A percentile compares a stretch with the other conserved stretches of the same genome.
These are phyloP conservation scores for Psilocybe azurescens DNA, from an alignment of 768 basidiomycete genomes.

Conservation along the genomic window DNA sequence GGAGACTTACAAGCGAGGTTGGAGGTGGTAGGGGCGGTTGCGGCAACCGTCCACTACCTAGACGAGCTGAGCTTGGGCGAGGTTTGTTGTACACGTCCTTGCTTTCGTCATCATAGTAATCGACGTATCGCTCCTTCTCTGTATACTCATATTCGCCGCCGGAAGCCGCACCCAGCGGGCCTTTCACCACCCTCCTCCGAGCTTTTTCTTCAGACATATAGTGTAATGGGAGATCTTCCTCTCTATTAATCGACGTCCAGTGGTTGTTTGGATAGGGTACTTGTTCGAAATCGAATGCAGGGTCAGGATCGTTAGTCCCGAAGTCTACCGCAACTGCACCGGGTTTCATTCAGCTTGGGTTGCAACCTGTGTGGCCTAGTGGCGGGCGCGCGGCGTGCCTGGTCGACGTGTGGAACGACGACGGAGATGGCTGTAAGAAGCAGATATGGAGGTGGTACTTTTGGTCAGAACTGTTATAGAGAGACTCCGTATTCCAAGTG, in stretches of 20 bases:
- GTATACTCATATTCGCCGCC: conserved; percentile 22
- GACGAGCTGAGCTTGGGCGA: conserved; percentile 39
- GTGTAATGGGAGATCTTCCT: conserved; percentile 55
- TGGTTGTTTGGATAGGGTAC: conserved; percentile 59
- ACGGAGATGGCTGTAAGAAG: conserved; percentile 1
- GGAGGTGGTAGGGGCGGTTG: conserved; percentile 68
- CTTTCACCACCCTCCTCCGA: conserved; percentile 45
- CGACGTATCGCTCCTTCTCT: conserved; percentile 32
- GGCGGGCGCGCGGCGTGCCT: conserved; percentile 11
- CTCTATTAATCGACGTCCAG: conserved; percentile 29
- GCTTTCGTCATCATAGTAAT: conserved; percentile 51
- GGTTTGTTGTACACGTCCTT: conserved; percentile 60
- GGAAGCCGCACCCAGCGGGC: conserved; percentile 22
- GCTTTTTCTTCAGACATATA: conserved; percentile 74
- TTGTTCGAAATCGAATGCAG: conserved; percentile 76
- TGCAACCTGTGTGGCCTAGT: conserved; percentile 12
- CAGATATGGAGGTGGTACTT: conserved; percentile 6
- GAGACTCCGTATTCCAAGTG: conserved; percentile 2
- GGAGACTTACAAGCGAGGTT: conserved; percentile 58
- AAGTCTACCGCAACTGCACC: conserved; percentile 74
- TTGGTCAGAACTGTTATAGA: conserved; percentile 5
- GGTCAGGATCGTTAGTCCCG: conserved; percentile 58
- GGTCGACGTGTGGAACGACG: conserved; percentile 18
- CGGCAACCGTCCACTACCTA: conserved; percentile 66
- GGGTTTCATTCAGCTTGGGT: conserved; percentile 48